Evolutionary conservation across 495 filamentous ascomycete genomes (phyloP), one percentile per base, ranked within the genome.

Genomic region (Hyaloscypha finlandica): DNA sequence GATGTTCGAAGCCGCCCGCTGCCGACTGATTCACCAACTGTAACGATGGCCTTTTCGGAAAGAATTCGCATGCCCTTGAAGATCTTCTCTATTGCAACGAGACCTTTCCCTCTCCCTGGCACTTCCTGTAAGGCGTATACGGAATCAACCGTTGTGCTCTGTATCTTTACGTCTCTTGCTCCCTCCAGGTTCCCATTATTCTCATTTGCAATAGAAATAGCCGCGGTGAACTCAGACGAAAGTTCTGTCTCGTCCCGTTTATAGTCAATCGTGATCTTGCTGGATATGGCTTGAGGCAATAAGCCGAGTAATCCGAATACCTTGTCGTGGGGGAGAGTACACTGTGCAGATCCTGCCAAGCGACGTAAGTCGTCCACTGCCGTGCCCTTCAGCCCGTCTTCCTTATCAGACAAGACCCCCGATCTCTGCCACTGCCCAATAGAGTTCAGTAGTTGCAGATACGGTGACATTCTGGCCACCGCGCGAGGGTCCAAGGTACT

Each of bases 31-130:
- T 39, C 57, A 39, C 25, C 59, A 2, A 37, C 3, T 37, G 35
- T 37, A 37, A 37, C 3, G 1, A 42, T 11, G 8, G 9, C 37
- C 57, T 35, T 25, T 60, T 78, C 76, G 30, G 68, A 73, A 32
- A 76, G 67, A 56, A 78, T 77, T 35, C 75, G 70, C 29, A 73
- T 76, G 61, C 75, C 74, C 62, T 70, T 75, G 55, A 65, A 33
- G 64, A 78, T 78, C 35, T 71, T 68, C 45, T 57, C 9, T 8
- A 51, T 74, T 35, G 76, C 71, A 52, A 78, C 52, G 25, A 25
- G 25, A 25, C 25, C 25, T 25, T 25, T 25, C 2, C 25, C 25
- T 25, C 2, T 25, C 25, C 72, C 68, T 45, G 72, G 66, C 32
- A 75, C 68, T 22, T 68, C 66, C 61, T 52, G 61, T 1, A 68